Evolutionary conservation across 805 yeast genomes (phyloP).

Genomic region (Zygosaccharomyces pseudorouxii): DNA sequence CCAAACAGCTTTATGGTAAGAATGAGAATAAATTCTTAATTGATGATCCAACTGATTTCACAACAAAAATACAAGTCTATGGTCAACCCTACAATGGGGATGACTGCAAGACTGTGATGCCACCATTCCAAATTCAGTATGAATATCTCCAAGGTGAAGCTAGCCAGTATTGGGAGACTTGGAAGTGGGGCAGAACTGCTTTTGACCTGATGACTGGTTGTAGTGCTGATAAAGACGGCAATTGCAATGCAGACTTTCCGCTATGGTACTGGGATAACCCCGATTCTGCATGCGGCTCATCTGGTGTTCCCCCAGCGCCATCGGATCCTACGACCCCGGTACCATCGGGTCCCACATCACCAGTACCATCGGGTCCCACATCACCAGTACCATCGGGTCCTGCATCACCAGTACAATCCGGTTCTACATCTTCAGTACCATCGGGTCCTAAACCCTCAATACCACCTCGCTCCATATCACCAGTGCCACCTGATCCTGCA

Average conservation of each 20-base stretch:
- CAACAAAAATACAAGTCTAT: constrained; percentile 26
- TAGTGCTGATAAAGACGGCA: constrained; percentile 25
- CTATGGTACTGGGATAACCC: constrained; percentile 22
- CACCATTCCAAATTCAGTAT: constrained; percentile 32
- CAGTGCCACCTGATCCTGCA: no score
- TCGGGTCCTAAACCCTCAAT: no score
- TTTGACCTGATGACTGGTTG: constrained; percentile 31
- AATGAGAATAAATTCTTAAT: constrained; percentile 21
- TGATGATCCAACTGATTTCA: constrained; percentile 27
- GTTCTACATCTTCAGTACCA: no score
- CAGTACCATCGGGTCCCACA: no score
- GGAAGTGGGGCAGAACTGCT: constrained; percentile 14
- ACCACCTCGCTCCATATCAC: no score
- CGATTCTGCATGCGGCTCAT: no score
- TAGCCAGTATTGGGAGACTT: constrained; percentile 5
- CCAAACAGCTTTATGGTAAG: constrained; percentile 25
- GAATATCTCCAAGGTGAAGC: constrained; percentile 32
- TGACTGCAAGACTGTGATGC: constrained; percentile 21
- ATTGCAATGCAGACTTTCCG: constrained; percentile 30
- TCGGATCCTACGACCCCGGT: no score
- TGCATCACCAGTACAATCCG: no score
- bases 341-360: no score
- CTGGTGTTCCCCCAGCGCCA: no score
- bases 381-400: no score
- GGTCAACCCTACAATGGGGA: constrained; percentile 14